Percentiles rank a stretch among this genome's conserved stretches.
Conservation (phyloP, 345 rosid genomes). For the Eucalyptus fibrosa region DNA sequence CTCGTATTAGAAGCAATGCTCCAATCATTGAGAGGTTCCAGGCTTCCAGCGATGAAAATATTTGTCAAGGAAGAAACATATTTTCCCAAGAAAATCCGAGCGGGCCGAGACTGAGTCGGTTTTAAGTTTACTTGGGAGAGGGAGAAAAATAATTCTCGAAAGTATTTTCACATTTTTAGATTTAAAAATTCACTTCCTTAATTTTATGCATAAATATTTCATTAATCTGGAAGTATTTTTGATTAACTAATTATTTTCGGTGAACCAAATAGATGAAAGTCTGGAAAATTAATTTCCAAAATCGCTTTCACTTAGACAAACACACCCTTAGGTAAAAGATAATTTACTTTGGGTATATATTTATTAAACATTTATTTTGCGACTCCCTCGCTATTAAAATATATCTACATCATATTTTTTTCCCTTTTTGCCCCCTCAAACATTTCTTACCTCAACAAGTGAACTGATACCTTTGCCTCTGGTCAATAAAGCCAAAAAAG, state of each 20-base stretch:
- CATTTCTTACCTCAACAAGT: not conserved
- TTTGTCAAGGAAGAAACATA: too few relatives aligned
- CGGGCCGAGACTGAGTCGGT: too few relatives aligned
- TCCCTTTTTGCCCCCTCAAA: not conserved
- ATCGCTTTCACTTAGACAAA: not conserved
- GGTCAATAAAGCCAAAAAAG: not conserved
- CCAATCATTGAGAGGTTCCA: not conserved
- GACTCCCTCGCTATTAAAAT: not conserved
- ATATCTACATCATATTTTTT: not conserved
- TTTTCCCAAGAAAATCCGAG: too few relatives aligned
- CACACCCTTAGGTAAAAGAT: not conserved
- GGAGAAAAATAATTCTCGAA: too few relatives aligned
- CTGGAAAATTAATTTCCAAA: too few relatives aligned
- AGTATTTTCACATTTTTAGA: too few relatives aligned
- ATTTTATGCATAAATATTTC: too few relatives aligned
- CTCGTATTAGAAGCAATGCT: not conserved
- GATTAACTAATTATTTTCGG: too few relatives aligned
- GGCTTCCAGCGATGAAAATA: not conserved
- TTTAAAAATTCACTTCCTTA: too few relatives aligned
- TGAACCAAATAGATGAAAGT: too few relatives aligned
- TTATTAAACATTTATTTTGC: not conserved
- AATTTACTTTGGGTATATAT: not conserved
- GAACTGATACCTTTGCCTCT: not conserved
- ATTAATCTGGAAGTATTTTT: too few relatives aligned
- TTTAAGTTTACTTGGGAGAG: too few relatives aligned